phyloP scores from a whole-genome alignment of 306 rosid species.

The Hippophae gyantsensis region DNA sequence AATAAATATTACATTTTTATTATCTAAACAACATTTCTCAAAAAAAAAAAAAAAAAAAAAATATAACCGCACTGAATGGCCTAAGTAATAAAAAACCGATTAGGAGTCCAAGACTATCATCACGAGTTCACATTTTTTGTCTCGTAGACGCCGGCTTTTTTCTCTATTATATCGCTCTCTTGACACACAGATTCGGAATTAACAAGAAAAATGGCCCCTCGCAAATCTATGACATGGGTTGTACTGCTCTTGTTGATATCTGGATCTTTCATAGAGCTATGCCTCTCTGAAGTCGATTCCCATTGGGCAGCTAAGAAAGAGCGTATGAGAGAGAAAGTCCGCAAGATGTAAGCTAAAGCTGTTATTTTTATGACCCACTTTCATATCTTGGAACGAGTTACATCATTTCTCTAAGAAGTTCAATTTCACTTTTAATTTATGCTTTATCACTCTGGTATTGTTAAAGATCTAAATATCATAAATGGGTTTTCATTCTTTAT shows the following conservation, averaged over 20 bases:
- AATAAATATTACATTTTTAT: too few relatives aligned
- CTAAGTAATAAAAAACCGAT: too few relatives aligned
- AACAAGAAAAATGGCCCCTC: background rate
- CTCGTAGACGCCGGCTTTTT: too few relatives aligned
- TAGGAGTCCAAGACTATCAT: too few relatives aligned
- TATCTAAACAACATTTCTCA: too few relatives aligned
- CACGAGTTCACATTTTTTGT: too few relatives aligned
- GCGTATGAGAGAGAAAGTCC: constrained; percentile 85
- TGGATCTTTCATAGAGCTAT: constrained; percentile 20
- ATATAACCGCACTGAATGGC: too few relatives aligned
- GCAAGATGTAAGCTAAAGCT: constrained; percentile 44
- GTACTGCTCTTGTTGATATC: constrained; percentile 38
- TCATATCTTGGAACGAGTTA: background rate
- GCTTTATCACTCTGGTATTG: background rate
- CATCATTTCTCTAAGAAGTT: constrained; percentile 1
- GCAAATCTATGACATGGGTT: constrained; percentile 34
- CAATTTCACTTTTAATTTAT: constrained; percentile 1
- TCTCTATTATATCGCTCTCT: too few relatives aligned
- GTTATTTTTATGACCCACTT: background rate
- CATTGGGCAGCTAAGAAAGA: constrained; percentile 48
- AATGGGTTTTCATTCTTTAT: too few relatives aligned
- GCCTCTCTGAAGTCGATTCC: constrained; percentile 27
- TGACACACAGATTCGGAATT: too few relatives aligned
- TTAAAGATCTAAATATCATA: background rate
- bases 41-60: too few relatives aligned